phyloP scores from a whole-genome alignment of 208 protist species.

The Leishmania lainsoni region DNA sequence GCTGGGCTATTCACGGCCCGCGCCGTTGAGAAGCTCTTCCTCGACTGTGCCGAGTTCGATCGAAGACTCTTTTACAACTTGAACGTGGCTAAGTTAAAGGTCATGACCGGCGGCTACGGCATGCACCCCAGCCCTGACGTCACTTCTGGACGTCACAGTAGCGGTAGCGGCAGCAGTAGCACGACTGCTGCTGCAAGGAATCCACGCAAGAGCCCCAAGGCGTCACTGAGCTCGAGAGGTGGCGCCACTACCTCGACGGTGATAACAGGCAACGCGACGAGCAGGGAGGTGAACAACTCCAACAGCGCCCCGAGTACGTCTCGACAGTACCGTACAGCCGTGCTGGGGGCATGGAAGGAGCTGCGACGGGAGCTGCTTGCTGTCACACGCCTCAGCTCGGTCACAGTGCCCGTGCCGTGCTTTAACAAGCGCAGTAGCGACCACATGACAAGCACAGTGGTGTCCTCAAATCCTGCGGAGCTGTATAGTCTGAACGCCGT shows the following conservation, averaged over 20 bases:
- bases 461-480: constrained; percentile 30
- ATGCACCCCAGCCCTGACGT: background rate
- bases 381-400: constrained; percentile 21
- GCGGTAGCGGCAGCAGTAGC: background rate
- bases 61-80: constrained; percentile 54
- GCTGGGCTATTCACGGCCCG: constrained; percentile 24
- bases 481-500: constrained; percentile 50
- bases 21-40: constrained; percentile 28
- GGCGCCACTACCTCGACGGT: background rate
- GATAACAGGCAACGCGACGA: background rate
- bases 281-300: background rate
- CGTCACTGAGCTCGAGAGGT: background rate
- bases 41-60: constrained; percentile 43
- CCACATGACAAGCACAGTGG: background rate
- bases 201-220: constrained; percentile 3
- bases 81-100: constrained; percentile 12
- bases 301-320: constrained; percentile 12
- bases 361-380: constrained; percentile 34
- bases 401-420: constrained; percentile 22
- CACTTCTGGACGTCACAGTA: background rate
- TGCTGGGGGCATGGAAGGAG: constrained; percentile 13
- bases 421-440: constrained; percentile 1
- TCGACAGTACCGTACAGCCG: constrained; percentile 9
- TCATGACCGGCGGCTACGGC: constrained; percentile 15
- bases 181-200: background rate